These are phyloP conservation scores for Cryptosporidium sp. DNA, from an alignment of 169 alveolate genomes.

Conservation along the genomic window DNA sequence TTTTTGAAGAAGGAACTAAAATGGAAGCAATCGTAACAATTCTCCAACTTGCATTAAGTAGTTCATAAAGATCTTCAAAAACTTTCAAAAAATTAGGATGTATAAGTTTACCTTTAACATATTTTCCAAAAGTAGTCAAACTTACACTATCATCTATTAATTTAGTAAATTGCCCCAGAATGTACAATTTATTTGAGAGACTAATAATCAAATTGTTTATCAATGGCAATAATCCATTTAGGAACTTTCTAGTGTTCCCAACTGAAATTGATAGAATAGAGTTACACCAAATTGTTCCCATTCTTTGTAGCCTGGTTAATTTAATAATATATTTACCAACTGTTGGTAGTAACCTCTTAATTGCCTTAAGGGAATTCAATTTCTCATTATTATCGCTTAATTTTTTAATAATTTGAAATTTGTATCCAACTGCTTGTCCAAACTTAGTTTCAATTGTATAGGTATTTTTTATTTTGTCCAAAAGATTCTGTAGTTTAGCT, in stretches of 20 bases:
- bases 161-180: constrained; percentile 18
- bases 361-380: constrained; percentile 20
- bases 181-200: constrained; percentile 19
- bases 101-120: constrained; percentile 3
- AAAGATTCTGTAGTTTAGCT: constrained; percentile 17
- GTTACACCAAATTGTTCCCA: constrained; percentile 74
- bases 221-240: constrained; percentile 28
- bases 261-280: constrained; percentile 64
- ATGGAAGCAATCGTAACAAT: constrained; percentile 50
- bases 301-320: constrained; percentile 56
- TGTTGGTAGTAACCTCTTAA: constrained; percentile 39
- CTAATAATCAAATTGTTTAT: not conserved
- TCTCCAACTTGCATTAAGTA: constrained; percentile 69
- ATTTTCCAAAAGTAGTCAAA: constrained; percentile 13
- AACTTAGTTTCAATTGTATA: constrained; percentile 40
- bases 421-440: constrained; percentile 61
- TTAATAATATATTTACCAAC: constrained; percentile 48
- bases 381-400: constrained; percentile 4
- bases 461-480: constrained; percentile 45
- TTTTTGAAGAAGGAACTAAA: constrained; percentile 62
- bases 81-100: constrained; percentile 17
- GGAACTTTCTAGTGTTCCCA: constrained; percentile 73
- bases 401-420: constrained; percentile 6
- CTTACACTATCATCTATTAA: not conserved
- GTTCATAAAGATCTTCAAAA: constrained; percentile 45